Evolutionary conservation across 495 filamentous ascomycete genomes (phyloP).

Genomic region (Aspergillus panamensis): DNA sequence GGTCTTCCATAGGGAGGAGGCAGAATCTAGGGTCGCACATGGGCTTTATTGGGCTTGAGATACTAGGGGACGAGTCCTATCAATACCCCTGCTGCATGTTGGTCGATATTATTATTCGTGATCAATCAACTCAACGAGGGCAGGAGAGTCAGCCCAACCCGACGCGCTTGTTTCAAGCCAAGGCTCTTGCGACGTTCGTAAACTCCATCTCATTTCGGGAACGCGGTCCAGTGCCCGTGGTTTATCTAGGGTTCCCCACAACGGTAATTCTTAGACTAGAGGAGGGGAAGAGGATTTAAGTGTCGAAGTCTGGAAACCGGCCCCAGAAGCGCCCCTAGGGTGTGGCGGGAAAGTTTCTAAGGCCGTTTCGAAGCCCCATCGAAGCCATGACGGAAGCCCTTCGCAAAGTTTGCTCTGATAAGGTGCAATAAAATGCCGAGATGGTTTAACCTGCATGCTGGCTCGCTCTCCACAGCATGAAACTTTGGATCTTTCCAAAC

Average conservation of each 20-base stretch:
- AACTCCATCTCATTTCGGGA: constrained; percentile 23
- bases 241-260: constrained; percentile 27
- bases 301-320: constrained; percentile 4
- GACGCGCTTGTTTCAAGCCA: constrained; percentile 22
- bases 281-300: constrained; percentile 11
- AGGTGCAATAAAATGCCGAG: constrained; percentile 14
- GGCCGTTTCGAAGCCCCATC: constrained; percentile 22
- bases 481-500: neutral
- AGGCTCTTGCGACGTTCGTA: constrained; percentile 18
- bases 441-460: constrained; percentile 15
- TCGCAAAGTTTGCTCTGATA: constrained; percentile 15
- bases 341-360: constrained; percentile 17
- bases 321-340: constrained; percentile 7
- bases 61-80: constrained; percentile 12
- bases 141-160: constrained; percentile 10
- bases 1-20: constrained; percentile 1
- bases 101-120: constrained; percentile 10
- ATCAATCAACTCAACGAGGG: constrained; percentile 4
- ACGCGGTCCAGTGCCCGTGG: constrained; percentile 24
- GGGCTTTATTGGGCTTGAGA: constrained; percentile 7
- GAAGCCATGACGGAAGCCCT: constrained; percentile 21
- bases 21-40: constrained; percentile 20
- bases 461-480: neutral
- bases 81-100: constrained; percentile 2
- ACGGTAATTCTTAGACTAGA: constrained; percentile 18